A percentile compares a stretch with the other conserved stretches of the same genome.
Conservation (phyloP, 345 rosid species). For the Lenwebbia sp. region DNA sequence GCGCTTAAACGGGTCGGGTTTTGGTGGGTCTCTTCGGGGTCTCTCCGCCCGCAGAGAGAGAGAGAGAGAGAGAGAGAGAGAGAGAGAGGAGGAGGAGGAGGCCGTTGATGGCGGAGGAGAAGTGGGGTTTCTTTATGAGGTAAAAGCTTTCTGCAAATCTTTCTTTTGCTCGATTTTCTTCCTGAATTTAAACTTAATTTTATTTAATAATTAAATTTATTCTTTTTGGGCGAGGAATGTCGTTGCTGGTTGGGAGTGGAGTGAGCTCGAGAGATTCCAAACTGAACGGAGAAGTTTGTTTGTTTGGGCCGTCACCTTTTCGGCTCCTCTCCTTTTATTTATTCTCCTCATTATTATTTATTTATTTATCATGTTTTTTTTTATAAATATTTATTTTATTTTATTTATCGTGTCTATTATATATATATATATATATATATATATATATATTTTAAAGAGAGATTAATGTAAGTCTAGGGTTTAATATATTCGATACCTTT, state of each 20-base stretch:
- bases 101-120: slow-evolving; percentile 12
- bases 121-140: background rate
- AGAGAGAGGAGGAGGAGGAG: background rate
- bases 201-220: background rate
- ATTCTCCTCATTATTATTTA: background rate
- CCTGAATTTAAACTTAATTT: background rate
- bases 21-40: background rate
- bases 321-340: background rate
- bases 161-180: background rate
- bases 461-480: background rate
- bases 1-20: background rate
- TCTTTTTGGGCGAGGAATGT: background rate
- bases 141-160: background rate
- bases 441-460: background rate
- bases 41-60: background rate
- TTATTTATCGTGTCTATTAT: background rate
- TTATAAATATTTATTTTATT: no score
- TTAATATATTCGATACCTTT: background rate
- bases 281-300: background rate
- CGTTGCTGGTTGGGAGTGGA: slow-evolving; percentile 16
- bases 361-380: background rate
- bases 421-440: background rate
- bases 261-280: slow-evolving; percentile 18
- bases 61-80: background rate
- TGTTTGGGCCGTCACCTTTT: background rate